phyloP scores from a whole-genome alignment of 2,329 filamentous ascomycete genomes.

The Ophiostoma ips region DNA sequence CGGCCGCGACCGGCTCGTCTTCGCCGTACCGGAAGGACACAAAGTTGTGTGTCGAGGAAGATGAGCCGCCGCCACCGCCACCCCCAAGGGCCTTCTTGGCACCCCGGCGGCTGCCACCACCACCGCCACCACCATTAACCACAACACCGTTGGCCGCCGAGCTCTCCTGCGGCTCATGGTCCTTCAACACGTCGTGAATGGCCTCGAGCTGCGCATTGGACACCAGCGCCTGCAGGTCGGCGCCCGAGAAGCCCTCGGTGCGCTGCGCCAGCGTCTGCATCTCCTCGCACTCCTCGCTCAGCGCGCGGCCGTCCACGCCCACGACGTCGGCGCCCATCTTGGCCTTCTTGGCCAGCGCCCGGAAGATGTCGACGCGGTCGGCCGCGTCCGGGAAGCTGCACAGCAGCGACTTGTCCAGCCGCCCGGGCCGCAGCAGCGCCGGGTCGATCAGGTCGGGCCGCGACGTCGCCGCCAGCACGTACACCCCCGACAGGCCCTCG shows the following conservation, averaged over 20 bases:
- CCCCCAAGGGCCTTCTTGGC: background rate
- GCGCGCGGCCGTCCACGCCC: conserved; percentile 32
- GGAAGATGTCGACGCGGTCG: conserved; percentile 79
- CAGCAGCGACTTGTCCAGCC: conserved; percentile 82
- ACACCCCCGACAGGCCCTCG: conserved; percentile 86
- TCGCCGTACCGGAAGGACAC: conserved; percentile 73
- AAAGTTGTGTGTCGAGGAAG: conserved; percentile 38
- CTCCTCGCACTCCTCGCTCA: conserved; percentile 14
- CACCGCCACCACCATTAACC: conserved; percentile 17
- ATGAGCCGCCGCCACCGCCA: conserved; percentile 5
- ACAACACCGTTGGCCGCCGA: conserved; percentile 16
- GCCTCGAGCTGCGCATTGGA: conserved; percentile 96
- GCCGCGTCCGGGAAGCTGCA: conserved; percentile 74
- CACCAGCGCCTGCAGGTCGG: conserved; percentile 85
- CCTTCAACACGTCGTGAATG: conserved; percentile 79
- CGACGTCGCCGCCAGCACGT: conserved; percentile 88
- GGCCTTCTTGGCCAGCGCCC: conserved; percentile 69
- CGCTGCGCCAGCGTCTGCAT: conserved; percentile 61
- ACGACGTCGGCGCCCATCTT: conserved; percentile 52
- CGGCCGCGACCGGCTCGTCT: conserved; percentile 20
- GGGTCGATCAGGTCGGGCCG: conserved; percentile 92
- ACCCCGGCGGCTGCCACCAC: background rate
- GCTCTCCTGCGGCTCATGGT: conserved; percentile 27
- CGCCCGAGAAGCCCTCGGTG: conserved; percentile 85
- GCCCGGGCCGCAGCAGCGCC: conserved; percentile 76